Evolutionary conservation across 345 rosid species (phyloP).

Genomic region (Eucalyptus caleyi): DNA sequence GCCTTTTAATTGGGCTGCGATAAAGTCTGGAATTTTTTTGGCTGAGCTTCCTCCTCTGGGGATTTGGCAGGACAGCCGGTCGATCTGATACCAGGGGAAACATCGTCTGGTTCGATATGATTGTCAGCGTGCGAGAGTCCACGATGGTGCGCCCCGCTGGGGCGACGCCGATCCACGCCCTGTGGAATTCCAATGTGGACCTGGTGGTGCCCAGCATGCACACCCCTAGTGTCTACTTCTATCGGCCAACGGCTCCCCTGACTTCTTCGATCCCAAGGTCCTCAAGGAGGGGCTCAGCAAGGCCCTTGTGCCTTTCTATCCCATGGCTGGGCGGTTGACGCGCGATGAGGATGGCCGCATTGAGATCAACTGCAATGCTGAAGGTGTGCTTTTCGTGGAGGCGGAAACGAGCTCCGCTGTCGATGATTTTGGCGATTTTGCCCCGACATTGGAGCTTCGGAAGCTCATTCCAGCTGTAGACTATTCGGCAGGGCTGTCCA

Average conservation of each 20-base stretch:
- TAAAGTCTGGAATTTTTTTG: not conserved
- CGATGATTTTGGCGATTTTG: slow-evolving; percentile 84
- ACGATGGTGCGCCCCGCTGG: slow-evolving; percentile 64
- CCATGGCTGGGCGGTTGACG: slow-evolving; percentile 68
- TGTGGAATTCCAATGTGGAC: slow-evolving; percentile 93
- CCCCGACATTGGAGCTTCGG: slow-evolving; percentile 71
- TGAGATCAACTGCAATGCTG: slow-evolving; percentile 81
- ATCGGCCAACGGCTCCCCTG: slow-evolving; percentile 48
- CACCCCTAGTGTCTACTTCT: slow-evolving; percentile 93
- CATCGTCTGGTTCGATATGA: slow-evolving; percentile 19
- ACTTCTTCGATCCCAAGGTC: slow-evolving; percentile 54
- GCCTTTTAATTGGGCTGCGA: not conserved
- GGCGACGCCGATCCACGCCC: slow-evolving; percentile 37
- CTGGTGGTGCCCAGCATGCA: slow-evolving; percentile 84
- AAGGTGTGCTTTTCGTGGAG: slow-evolving; percentile 74
- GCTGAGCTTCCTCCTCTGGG: not conserved
- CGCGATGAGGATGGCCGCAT: slow-evolving; percentile 56
- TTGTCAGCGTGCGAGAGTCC: slow-evolving; percentile 52
- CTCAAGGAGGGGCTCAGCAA: slow-evolving; percentile 61
- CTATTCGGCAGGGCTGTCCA: slow-evolving; percentile 61
- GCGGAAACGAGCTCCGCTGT: slow-evolving; percentile 57
- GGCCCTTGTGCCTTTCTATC: slow-evolving; percentile 82
- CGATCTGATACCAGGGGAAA: not conserved
- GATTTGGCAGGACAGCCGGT: not conserved
- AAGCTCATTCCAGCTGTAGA: slow-evolving; percentile 85